Evolutionary conservation across 805 yeast genomes (phyloP).

Genomic region (Ogataea allantospora): DNA sequence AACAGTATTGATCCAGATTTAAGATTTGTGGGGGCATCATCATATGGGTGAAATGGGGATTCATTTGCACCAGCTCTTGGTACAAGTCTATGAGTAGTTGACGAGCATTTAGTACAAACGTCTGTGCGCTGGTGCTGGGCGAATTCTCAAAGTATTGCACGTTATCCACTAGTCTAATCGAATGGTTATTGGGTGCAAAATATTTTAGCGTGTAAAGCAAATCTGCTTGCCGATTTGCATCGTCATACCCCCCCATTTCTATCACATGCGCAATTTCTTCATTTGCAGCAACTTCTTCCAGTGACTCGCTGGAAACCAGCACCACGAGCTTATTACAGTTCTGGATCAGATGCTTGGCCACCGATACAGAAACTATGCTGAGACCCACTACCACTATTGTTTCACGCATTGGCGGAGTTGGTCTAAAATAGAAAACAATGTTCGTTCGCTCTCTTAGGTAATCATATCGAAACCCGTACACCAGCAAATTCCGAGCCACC

Average conservation of each 20-base stretch:
- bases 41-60: constrained; percentile 10
- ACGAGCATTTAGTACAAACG: constrained; percentile 8
- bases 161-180: constrained; percentile 10
- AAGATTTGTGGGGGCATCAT: constrained; percentile 13
- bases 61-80: constrained; percentile 3
- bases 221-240: constrained; percentile 9
- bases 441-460: no score
- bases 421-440: neutral
- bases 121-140: neutral
- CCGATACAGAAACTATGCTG: constrained; percentile 13
- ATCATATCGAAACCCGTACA: constrained; percentile 3
- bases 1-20: constrained; percentile 8
- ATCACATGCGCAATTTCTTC: constrained; percentile 19
- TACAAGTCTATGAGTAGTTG: constrained; percentile 12
- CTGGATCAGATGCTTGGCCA: constrained; percentile 12
- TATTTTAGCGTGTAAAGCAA: constrained; percentile 12
- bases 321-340: constrained; percentile 9
- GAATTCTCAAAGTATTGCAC: constrained; percentile 12
- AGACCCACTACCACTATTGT: constrained; percentile 15
- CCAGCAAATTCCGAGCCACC: constrained; percentile 1
- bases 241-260: constrained; percentile 8
- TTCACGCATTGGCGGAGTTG: constrained; percentile 4
- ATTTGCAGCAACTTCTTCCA: constrained; percentile 9
- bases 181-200: constrained; percentile 9
- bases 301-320: constrained; percentile 15